Conservation (phyloP, 176 grass and related monocot species). For the Paspalum vaginatum region DNA sequence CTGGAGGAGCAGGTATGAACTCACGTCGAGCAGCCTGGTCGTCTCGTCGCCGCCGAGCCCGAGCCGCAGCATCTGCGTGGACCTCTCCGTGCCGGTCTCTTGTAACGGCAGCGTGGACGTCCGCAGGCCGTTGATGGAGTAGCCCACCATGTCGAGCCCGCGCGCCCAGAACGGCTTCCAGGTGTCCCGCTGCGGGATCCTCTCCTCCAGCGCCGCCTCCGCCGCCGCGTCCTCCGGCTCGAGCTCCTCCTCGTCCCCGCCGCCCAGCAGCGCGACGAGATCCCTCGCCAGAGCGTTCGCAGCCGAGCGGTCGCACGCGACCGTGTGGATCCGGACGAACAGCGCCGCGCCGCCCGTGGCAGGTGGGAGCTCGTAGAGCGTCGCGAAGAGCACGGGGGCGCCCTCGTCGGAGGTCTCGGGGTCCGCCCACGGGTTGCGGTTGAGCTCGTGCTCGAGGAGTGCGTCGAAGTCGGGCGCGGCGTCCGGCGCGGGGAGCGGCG, state of each 20-base stretch:
- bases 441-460: slow-evolving; percentile 85
- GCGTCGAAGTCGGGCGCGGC: slow-evolving; percentile 52
- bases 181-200: slow-evolving; percentile 70
- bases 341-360: slow-evolving; percentile 42
- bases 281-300: slow-evolving; percentile 52
- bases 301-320: slow-evolving; percentile 68
- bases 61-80: slow-evolving; percentile 63
- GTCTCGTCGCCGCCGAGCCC: slow-evolving; percentile 61
- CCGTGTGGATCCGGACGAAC: slow-evolving; percentile 75
- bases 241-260: not conserved
- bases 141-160: slow-evolving; percentile 82
- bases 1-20: slow-evolving; percentile 8
- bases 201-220: slow-evolving; percentile 61
- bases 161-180: slow-evolving; percentile 91
- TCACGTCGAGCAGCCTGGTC: slow-evolving; percentile 66
- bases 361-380: slow-evolving; percentile 56
- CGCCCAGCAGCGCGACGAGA: slow-evolving; percentile 51
- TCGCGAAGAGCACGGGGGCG: slow-evolving; percentile 56
- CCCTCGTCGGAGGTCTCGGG: slow-evolving; percentile 1
- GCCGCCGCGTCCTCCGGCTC: slow-evolving; percentile 32
- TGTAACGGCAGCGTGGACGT: slow-evolving; percentile 64
- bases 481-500: not conserved
- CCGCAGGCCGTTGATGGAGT: slow-evolving; percentile 86
- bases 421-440: slow-evolving; percentile 70
- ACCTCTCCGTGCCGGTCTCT: slow-evolving; percentile 57